Conservation (phyloP, 768 basidiomycete species). For the Plicaturopsis crispa region DNA sequence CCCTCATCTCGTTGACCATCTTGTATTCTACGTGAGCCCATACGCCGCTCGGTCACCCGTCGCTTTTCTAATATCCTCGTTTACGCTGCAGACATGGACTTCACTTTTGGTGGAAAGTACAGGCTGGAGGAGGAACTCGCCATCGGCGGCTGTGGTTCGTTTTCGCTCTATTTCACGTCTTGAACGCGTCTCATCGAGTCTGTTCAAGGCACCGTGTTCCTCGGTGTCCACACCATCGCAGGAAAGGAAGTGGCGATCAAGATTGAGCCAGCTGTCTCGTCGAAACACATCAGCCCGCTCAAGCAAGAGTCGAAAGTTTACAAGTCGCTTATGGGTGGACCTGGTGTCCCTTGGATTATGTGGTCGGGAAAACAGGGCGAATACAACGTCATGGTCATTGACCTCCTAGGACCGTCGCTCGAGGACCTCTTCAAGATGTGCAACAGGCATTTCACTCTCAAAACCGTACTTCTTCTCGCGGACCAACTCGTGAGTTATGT, state of each 20-base stretch:
- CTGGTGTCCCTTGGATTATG: slow-evolving; percentile 87
- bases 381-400: slow-evolving; percentile 98
- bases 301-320: slow-evolving; percentile 90
- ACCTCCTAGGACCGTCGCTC: slow-evolving; percentile 85
- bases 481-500: slow-evolving; percentile 86
- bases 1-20: too few species aligned
- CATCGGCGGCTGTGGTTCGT: slow-evolving; percentile 70
- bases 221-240: slow-evolving; percentile 73
- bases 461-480: slow-evolving; percentile 88
- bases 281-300: slow-evolving; percentile 49
- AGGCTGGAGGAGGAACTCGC: slow-evolving; percentile 75
- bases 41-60: too few species aligned
- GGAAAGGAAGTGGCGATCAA: slow-evolving; percentile 85
- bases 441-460: slow-evolving; percentile 88
- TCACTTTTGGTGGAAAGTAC: slow-evolving; percentile 69
- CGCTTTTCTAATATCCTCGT: too few species aligned
- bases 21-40: too few species aligned
- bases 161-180: slow-evolving; percentile 2
- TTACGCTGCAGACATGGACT: too few species aligned
- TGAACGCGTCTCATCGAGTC: slow-evolving; percentile 7
- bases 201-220: slow-evolving; percentile 60
- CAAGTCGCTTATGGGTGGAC: slow-evolving; percentile 83
- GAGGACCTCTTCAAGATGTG: slow-evolving; percentile 86
- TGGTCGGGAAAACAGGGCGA: slow-evolving; percentile 88
- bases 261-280: slow-evolving; percentile 55